Evolutionary conservation across 768 basidiomycete genomes (phyloP).

Genomic region (Suillus bovinus): DNA sequence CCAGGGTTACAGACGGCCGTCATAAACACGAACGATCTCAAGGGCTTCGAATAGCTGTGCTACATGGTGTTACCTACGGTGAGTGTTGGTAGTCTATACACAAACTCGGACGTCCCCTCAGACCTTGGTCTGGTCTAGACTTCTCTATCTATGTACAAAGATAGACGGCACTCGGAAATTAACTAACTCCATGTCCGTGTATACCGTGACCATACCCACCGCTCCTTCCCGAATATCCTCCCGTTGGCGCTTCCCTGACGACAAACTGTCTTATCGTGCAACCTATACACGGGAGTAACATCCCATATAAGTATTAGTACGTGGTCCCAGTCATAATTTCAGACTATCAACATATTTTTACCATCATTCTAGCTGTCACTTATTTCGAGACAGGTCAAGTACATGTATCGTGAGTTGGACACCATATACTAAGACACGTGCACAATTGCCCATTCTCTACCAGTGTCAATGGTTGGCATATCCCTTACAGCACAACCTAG

Average conservation of each 20-base stretch:
- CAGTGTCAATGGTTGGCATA: too few species aligned
- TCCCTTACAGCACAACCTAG: neutral
- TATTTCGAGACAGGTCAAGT: neutral
- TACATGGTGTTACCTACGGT: neutral
- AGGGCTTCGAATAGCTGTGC: neutral
- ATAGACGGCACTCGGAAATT: neutral
- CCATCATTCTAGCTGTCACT: neutral
- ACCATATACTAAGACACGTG: neutral
- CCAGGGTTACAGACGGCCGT: constrained; percentile 3
- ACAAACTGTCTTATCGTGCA: neutral
- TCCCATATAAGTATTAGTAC: neutral
- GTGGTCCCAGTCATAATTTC: neutral
- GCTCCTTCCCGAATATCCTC: neutral
- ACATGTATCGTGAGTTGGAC: neutral
- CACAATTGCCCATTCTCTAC: neutral
- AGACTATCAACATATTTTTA: neutral
- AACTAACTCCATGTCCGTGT: neutral
- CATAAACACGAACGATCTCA: neutral
- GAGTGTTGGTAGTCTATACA: too few species aligned
- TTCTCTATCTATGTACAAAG: neutral
- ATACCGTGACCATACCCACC: neutral
- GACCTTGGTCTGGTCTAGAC: neutral
- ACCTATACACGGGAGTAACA: neutral
- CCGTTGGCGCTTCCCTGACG: neutral
- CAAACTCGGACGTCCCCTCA: neutral